These are phyloP conservation scores for Pseudovirgaria hyperparasitica DNA, from an alignment of 2,329 filamentous ascomycete species.

Conservation along the genomic window DNA sequence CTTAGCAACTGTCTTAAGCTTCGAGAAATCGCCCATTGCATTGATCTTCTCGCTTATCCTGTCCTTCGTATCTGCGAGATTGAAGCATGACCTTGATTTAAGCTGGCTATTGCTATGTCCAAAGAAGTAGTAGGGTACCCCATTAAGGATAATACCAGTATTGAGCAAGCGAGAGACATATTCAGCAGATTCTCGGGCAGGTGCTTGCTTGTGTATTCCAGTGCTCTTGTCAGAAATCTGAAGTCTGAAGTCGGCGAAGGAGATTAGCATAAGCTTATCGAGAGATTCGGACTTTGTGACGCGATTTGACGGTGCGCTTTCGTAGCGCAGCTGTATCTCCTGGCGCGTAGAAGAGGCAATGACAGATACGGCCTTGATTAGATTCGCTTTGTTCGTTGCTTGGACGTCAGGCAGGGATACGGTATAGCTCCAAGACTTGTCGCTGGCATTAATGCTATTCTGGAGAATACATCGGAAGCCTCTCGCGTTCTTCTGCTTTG, in stretches of 20 bases:
- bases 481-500: constrained; percentile 6
- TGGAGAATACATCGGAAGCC: constrained; percentile 11
- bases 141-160: constrained; percentile 22
- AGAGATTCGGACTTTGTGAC: constrained; percentile 16
- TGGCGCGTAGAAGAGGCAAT: constrained; percentile 12
- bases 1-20: constrained; percentile 31
- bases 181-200: constrained; percentile 22
- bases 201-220: constrained; percentile 10
- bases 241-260: constrained; percentile 22
- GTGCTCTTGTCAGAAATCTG: constrained; percentile 5
- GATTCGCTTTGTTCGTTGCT: constrained; percentile 7
- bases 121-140: constrained; percentile 27
- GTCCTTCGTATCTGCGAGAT: constrained; percentile 22
- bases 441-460: constrained; percentile 10
- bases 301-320: constrained; percentile 16
- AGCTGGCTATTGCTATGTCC: constrained; percentile 33
- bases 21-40: constrained; percentile 26
- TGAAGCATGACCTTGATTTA: constrained; percentile 29
- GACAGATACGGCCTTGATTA: constrained; percentile 19
- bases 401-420: constrained; percentile 12
- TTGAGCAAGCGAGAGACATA: constrained; percentile 24
- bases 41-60: constrained; percentile 22
- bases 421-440: constrained; percentile 14
- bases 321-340: constrained; percentile 14
- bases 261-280: constrained; percentile 21